Evolutionary conservation across 148 eudicot species (phyloP).

Genomic region (Amaranthus palmeri): DNA sequence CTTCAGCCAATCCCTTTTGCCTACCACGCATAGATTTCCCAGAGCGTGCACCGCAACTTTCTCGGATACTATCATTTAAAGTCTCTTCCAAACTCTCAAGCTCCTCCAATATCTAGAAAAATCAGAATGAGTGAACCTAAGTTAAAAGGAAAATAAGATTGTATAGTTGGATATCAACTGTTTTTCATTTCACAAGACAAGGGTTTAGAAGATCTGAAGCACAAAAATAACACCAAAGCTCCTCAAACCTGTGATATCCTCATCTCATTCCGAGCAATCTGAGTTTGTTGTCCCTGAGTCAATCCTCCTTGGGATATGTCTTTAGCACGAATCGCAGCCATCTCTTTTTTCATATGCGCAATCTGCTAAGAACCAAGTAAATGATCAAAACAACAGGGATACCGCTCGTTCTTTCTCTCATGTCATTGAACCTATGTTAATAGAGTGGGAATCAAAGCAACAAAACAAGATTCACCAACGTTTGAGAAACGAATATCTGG

Average conservation of each 20-base stretch:
- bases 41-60: conserved; percentile 81
- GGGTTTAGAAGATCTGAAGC: background rate
- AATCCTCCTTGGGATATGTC: conserved; percentile 99
- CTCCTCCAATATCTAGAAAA: conserved; percentile 53
- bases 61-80: conserved; percentile 87
- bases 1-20: conserved; percentile 53
- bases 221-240: conserved; percentile 7
- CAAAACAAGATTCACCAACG: background rate
- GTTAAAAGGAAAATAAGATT: background rate
- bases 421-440: background rate
- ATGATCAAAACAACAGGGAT: background rate
- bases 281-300: conserved; percentile 99
- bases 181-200: background rate
- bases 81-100: conserved; percentile 99
- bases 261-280: conserved; percentile 98
- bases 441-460: background rate
- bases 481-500: background rate
- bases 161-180: background rate
- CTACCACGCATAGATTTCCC: conserved; percentile 45
- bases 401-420: background rate
- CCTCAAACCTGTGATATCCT: conserved; percentile 74
- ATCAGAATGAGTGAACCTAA: background rate
- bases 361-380: conserved; percentile 39
- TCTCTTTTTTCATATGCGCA: conserved; percentile 98
- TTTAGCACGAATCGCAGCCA: conserved; percentile 91